These are phyloP conservation scores for Trichophyton simii DNA, from an alignment of 2,329 filamentous ascomycete species.

Conservation along the genomic window DNA sequence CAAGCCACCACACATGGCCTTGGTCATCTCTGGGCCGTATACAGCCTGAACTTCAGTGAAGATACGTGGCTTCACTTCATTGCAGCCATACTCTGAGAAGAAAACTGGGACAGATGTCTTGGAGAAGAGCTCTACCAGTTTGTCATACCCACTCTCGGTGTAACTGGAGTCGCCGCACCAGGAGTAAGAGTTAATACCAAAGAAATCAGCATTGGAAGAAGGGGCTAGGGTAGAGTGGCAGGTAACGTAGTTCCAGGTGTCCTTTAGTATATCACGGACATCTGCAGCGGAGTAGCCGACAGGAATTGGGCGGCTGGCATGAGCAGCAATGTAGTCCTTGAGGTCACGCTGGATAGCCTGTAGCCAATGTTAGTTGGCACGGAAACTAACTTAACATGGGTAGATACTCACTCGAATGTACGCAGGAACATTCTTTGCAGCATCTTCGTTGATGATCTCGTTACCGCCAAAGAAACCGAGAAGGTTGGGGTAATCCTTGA, in stretches of 20 bases:
- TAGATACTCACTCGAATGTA: slow-evolving; percentile 41
- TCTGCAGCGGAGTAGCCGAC: slow-evolving; percentile 59
- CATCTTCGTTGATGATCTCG: slow-evolving; percentile 54
- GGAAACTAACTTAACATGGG: background rate
- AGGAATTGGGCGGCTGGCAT: slow-evolving; percentile 46
- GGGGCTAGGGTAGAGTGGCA: slow-evolving; percentile 41
- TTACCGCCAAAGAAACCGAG: slow-evolving; percentile 57
- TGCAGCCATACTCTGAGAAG: slow-evolving; percentile 57
- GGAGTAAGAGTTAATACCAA: slow-evolving; percentile 56
- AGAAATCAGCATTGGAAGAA: slow-evolving; percentile 48
- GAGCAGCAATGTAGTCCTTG: slow-evolving; percentile 53
- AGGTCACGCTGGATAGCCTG: slow-evolving; percentile 52
- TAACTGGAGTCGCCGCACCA: slow-evolving; percentile 52
- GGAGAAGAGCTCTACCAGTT: slow-evolving; percentile 46
- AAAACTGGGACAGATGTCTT: slow-evolving; percentile 50
- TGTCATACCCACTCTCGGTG: slow-evolving; percentile 42
- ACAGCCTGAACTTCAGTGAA: slow-evolving; percentile 51
- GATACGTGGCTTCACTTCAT: slow-evolving; percentile 42
- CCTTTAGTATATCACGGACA: slow-evolving; percentile 46
- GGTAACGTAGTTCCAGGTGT: slow-evolving; percentile 50
- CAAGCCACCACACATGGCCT: slow-evolving; percentile 45
- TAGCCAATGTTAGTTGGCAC: slow-evolving; percentile 19
- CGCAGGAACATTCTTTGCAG: slow-evolving; percentile 40
- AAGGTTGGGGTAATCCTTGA: slow-evolving; percentile 54
- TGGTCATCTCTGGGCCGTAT: slow-evolving; percentile 48